A percentile compares a stretch with the other conserved stretches of the same genome.
Conservation (phyloP, 2,329 filamentous ascomycete species). For the Ophiosphaerella narmari region DNA sequence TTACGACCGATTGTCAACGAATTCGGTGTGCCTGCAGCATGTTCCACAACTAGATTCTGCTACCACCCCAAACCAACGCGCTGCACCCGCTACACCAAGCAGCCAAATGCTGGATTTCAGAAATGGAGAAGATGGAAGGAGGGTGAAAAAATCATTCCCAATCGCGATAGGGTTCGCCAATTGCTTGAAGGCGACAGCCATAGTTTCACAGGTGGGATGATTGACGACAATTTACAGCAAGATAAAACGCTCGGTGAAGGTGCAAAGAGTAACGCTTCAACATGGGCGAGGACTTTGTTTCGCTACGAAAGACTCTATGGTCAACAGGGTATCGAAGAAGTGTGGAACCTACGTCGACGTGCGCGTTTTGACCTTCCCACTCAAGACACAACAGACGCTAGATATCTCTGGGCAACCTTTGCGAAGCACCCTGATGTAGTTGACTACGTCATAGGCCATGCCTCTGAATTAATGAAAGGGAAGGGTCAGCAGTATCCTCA, state of each 20-base stretch:
- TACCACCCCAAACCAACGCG: slow-evolving; percentile 16
- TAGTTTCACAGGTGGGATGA: background rate
- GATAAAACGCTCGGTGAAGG: background rate
- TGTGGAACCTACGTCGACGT: slow-evolving; percentile 50
- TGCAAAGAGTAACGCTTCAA: slow-evolving; percentile 13
- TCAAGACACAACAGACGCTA: slow-evolving; percentile 42
- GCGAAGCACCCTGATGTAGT: slow-evolving; percentile 45
- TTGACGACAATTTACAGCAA: background rate
- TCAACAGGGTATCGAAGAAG: slow-evolving; percentile 45
- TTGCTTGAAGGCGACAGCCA: slow-evolving; percentile 8
- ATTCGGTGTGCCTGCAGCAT: slow-evolving; percentile 25
- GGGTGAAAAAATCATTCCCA: slow-evolving; percentile 1
- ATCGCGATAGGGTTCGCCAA: slow-evolving; percentile 12
- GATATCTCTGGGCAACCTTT: slow-evolving; percentile 53
- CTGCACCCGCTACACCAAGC: slow-evolving; percentile 17
- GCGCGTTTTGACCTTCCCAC: slow-evolving; percentile 48
- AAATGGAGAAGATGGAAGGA: slow-evolving; percentile 24
- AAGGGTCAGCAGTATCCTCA: slow-evolving; percentile 41
- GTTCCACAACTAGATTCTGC: slow-evolving; percentile 19
- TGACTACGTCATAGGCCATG: slow-evolving; percentile 47
- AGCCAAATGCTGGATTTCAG: background rate
- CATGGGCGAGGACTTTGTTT: slow-evolving; percentile 51
- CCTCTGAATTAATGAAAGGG: slow-evolving; percentile 45
- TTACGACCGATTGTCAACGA: slow-evolving; percentile 41
- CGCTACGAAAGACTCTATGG: slow-evolving; percentile 50